Evolutionary conservation across 1,139 yeast species (phyloP), one percentile per base, ranked within the genome.

Genomic region (Lodderomyces pseudojiufengensis): DNA sequence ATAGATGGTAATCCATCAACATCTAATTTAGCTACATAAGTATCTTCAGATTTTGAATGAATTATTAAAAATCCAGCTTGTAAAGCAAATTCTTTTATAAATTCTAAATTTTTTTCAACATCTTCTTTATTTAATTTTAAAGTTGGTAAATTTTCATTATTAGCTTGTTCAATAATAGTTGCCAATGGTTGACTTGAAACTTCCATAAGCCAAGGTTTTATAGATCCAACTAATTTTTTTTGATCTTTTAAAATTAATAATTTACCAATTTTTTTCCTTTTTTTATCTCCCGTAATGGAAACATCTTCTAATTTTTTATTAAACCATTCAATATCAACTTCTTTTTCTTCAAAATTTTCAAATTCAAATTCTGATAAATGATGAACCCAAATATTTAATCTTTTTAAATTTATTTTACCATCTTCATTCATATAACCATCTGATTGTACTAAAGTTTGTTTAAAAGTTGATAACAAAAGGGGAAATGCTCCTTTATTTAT

Each of bases 401-500:
- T 73, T 39, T 67, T 65, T 45, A 88, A 70, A 57, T 92, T 82
- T 46, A 94, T 88, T 29, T 73, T 72, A 46, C 98, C 98, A 40
- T 73, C 70, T 46, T 85, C 85, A 50, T 87, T 87, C 45, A 94
- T 70, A 52, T 94, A 92, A 8, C 95, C 96, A 55, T 86, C 95
- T 39, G 80, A 65, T 42, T 74, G 75, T 47, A 75, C 73, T 52
- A 92, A 70, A 15, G 90, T 79, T 51, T 81, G 81, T 55, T 88
- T 92, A 65, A 94, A 92, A 10, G 96, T 84, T 45, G 82, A 85
- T 49, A 92, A 70, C 51, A 94, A 73, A 28, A 88, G 74, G 10
- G 97, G 96, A 65, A 94, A 84, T 0, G 98, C 98, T 49, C 97
- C 97, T 51, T 90, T 92, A 55, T 88, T 90, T 50, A 94, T 76